Base-by-base conservation (phyloP, 2,329 filamentous ascomycete genomes). In the Podosphaera fusca region DNA sequence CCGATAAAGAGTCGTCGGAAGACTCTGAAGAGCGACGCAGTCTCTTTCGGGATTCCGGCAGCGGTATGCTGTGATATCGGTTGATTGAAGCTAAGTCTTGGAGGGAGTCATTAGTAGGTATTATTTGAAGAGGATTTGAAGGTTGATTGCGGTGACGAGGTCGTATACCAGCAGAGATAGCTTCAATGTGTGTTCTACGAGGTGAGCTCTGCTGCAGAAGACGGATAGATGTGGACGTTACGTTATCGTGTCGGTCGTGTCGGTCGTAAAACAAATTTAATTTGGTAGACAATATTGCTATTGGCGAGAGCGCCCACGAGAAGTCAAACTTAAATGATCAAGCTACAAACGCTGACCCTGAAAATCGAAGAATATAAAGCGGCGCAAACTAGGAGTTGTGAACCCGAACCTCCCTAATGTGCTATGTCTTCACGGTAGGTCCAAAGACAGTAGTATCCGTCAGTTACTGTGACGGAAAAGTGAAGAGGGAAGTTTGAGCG, bases 1-100 rank as follows among this genome's bases (percentile, higher is more conserved):
- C 90, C 69, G 85, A 86, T 61, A 87, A 85, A 52, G 87, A 95
- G 62, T 85, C 81, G 64, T 80, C 83, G 53, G 88, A 95, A 69
- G 95, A 82, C 65, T 80, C 81, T 60, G 76, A 68, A 56, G 71
- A 70, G 5, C 73, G 72, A 60, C 76, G 74, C 47, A 72, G 69
- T 56, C 71, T 68, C 55, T 68, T 65, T 59, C 57, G 58, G n/a
- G 59, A 57, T 61, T 63, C 57, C 57, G 49, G 45, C 57, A 42
- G 29, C 60, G 58, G 49, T 57, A 58, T 31, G 61, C 59, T 56
- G 60, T 62, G 54, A 62, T 36, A 42, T 8, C 59, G 57, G 60
- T 46, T 62, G 55, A 64, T 63, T 52, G 64, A 61, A 46, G 58
- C 61, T 35, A 61, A 56, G 14, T 64, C 62, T 57, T 67, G 62